phyloP scores from a whole-genome alignment of 2,329 filamentous ascomycete species.

The Sporothrix schenckii region DNA sequence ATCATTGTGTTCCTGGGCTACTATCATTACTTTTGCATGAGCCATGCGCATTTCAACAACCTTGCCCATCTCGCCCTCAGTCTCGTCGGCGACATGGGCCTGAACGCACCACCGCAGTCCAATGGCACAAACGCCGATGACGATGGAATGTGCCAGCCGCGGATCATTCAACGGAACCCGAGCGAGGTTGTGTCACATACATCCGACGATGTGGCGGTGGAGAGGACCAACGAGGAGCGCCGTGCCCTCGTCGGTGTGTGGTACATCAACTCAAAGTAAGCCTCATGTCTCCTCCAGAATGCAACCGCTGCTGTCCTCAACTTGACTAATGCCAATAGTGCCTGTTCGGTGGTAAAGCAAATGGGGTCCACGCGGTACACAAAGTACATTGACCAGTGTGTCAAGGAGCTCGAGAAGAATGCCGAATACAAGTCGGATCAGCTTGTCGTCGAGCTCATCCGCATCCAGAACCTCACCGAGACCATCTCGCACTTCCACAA shows the following conservation, averaged over 20 bases:
- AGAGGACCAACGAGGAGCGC: conserved; percentile 9
- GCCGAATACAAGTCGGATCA: conserved; percentile 16
- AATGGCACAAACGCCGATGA: neutral
- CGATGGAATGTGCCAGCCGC: neutral
- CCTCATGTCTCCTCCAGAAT: too few species aligned
- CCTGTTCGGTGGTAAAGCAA: conserved; percentile 11
- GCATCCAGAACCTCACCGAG: conserved; percentile 15
- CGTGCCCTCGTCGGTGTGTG: conserved; percentile 2
- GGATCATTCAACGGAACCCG: neutral
- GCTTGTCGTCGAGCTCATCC: conserved; percentile 20
- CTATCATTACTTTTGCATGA: conserved; percentile 24
- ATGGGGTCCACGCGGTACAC: conserved; percentile 11
- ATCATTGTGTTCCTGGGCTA: conserved; percentile 16
- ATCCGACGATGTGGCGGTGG: neutral
- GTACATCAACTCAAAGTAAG: conserved; percentile 20
- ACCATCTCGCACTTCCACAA: conserved; percentile 16
- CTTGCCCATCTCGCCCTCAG: conserved; percentile 7
- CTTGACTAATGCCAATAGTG: neutral
- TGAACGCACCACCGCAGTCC: neutral
- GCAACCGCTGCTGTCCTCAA: neutral
- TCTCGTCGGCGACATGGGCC: conserved; percentile 14
- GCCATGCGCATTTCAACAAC: conserved; percentile 22
- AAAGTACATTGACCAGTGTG: conserved; percentile 24
- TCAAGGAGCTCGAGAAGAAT: conserved; percentile 14
- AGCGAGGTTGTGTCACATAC: neutral